phyloP scores from a whole-genome alignment of 176 grass and related monocot species.

The Echinochloa phyllopogon region DNA sequence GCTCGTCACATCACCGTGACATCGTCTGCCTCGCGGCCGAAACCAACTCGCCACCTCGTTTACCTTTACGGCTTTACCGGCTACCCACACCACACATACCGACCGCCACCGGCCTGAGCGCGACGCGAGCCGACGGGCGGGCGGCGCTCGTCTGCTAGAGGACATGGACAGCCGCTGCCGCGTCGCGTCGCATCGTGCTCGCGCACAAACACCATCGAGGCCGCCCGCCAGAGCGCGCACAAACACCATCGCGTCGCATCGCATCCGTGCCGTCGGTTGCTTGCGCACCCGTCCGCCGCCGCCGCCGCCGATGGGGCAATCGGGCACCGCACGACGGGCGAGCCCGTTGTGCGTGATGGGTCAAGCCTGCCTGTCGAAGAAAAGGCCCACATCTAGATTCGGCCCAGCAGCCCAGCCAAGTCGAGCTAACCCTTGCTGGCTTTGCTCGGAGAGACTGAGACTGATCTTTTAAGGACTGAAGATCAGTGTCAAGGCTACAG shows the following conservation, averaged over 20 bases:
- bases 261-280: neutral
- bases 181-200: neutral
- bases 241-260: neutral
- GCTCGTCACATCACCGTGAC: slow-evolving; percentile 14
- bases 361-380: neutral
- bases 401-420: neutral
- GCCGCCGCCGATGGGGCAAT: too few relatives aligned
- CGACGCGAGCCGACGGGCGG: neutral
- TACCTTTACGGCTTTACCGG: neutral
- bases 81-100: neutral
- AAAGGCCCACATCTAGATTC: neutral
- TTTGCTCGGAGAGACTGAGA: neutral
- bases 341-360: neutral
- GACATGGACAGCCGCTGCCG: neutral
- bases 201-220: neutral
- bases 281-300: neutral
- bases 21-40: neutral
- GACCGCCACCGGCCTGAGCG: neutral
- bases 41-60: slow-evolving; percentile 20
- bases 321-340: too few relatives aligned
- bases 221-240: neutral
- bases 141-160: neutral
- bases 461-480: neutral
- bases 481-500: neutral
- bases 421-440: neutral